Evolutionary conservation across 2,329 filamentous ascomycete genomes (phyloP).

Genomic region (Fusarium pseudoanthophilum): DNA sequence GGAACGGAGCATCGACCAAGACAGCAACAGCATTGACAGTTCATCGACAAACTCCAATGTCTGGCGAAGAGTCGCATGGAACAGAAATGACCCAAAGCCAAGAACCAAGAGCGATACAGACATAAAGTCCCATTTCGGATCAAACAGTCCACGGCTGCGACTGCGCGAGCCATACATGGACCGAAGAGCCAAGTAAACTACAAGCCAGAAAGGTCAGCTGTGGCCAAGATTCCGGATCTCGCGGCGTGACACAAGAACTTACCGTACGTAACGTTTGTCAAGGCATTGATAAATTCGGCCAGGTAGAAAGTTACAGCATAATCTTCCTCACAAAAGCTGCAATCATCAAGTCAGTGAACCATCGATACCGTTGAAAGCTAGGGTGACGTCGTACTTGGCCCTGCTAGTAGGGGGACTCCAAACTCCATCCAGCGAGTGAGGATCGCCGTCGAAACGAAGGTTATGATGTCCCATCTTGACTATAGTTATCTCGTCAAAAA

Average conservation of each 20-base stretch:
- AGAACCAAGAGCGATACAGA: conserved; percentile 54
- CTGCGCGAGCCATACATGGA: conserved; percentile 50
- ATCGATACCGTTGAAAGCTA: neutral
- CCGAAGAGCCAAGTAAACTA: conserved; percentile 56
- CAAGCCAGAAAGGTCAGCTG: conserved; percentile 7
- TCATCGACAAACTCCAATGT: conserved; percentile 62
- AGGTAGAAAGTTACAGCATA: conserved; percentile 56
- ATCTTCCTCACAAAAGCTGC: conserved; percentile 60
- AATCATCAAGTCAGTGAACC: conserved; percentile 21
- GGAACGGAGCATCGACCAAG: conserved; percentile 62
- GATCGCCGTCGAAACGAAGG: conserved; percentile 50
- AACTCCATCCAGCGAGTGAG: conserved; percentile 47
- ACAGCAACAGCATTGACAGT: conserved; percentile 67
- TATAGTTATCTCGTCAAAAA: neutral
- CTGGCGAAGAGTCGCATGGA: conserved; percentile 58
- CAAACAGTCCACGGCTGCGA: conserved; percentile 45
- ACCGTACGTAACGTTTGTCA: conserved; percentile 57
- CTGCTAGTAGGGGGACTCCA: conserved; percentile 55
- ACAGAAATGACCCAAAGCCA: conserved; percentile 56
- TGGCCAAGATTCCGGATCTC: neutral
- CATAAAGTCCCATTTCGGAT: conserved; percentile 53
- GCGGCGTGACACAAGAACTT: conserved; percentile 44
- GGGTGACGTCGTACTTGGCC: conserved; percentile 49
- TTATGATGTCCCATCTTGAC: conserved; percentile 49
- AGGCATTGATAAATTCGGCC: conserved; percentile 57